phyloP scores from a whole-genome alignment of 768 basidiomycete genomes.

The Dictyophora rubrovolvata region DNA sequence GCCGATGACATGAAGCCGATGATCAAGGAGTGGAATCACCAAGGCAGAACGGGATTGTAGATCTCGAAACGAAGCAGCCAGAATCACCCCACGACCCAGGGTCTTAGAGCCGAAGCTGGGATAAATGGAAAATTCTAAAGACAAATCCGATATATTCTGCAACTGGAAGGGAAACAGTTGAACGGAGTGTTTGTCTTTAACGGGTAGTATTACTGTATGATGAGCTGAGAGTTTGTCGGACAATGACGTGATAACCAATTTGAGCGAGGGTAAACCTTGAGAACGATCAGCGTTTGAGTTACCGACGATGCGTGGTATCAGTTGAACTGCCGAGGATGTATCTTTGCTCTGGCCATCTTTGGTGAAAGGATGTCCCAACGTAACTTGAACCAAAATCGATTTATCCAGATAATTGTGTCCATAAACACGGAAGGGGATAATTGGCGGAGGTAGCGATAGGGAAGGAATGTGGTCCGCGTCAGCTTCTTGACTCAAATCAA shows the following conservation, averaged over 20 bases:
- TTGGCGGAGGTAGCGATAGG: conserved; percentile 92
- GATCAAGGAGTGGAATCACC: conserved; percentile 75
- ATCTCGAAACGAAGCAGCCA: conserved; percentile 60
- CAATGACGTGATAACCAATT: conserved; percentile 89
- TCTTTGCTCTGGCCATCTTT: conserved; percentile 26
- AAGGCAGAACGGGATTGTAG: conserved; percentile 27
- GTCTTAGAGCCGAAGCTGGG: conserved; percentile 97
- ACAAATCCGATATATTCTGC: conserved; percentile 57
- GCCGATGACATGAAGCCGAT: conserved; percentile 86
- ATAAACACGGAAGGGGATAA: conserved; percentile 96
- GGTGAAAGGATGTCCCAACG: conserved; percentile 59
- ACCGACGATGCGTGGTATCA: conserved; percentile 66
- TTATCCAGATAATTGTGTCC: conserved; percentile 93
- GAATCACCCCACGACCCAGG: conserved; percentile 83
- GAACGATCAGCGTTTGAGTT: conserved; percentile 58
- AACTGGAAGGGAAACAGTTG: conserved; percentile 84
- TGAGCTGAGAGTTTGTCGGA: conserved; percentile 79
- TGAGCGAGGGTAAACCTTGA: conserved; percentile 72
- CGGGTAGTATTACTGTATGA: conserved; percentile 81
- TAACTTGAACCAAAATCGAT: conserved; percentile 75
- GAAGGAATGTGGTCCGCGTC: conserved; percentile 89
- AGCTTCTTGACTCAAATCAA: conserved; percentile 39
- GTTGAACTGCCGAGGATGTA: conserved; percentile 40
- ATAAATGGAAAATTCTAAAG: conserved; percentile 88
- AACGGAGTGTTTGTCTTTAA: conserved; percentile 41